Evolutionary conservation across 179 eudicot genomes (phyloP), one percentile per base, ranked within the genome.

Genomic region (Actinidia polygama): DNA sequence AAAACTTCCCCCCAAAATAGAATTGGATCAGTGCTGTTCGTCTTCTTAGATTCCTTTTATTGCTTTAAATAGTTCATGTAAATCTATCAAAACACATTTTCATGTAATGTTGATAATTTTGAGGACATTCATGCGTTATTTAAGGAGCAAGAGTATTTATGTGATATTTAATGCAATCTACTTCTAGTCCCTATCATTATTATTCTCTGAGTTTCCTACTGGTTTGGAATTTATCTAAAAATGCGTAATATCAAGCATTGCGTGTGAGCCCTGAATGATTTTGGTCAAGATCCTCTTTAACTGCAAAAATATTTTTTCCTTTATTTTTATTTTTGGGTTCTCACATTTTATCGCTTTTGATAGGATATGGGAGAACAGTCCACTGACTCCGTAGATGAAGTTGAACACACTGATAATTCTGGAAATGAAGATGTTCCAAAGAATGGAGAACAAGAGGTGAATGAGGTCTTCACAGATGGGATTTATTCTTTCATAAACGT

Each of bases 351-450:
- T 30, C 36, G 2, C 67, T 75, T 80, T 86, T 79, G 49, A 78
- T 83, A 96, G 98, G 95, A 79, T 77, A 75, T 75, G n/a, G 87
- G 66, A 82, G 90, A 86, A 51, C 77, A 68, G 76, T 19, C 90
- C 83, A 76, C 49, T 51, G 82, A 79, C 77, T 74, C 89, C 67
- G 73, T 73, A n/a, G 57, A 54, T 67, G 91, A 87, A 84, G 72
- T 67, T 79, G 89, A 77, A 78, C 88, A 85, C 83, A 84, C 58
- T 82, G 92, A 86, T 51, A 69, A 80, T 79, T 66, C 75, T 5
- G 75, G 49, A 36, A 79, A 68, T 36, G 87, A 67, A 15, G 93
- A 54, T 64, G 72, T 84, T 80, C 73, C 53, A 21, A 78, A 55
- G 53, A 83, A 78, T 86, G 90, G 78, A 55, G 91, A 67, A 77